Conservation (phyloP, 176 grass and related monocot species). For the Pontederia crassipes region DNA sequence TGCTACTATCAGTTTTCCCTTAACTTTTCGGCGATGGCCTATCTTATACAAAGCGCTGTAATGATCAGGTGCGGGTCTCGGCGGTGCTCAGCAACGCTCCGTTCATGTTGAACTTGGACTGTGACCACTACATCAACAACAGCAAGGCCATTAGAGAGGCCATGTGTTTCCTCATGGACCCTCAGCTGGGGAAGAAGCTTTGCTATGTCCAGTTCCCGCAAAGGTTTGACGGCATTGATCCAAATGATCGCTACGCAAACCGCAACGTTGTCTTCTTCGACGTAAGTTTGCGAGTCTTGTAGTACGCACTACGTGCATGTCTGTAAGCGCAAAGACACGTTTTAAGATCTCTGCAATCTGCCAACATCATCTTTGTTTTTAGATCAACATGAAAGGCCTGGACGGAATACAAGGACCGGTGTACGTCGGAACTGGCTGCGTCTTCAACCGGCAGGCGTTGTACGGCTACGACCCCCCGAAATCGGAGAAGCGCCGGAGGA, state of each 20-base stretch:
- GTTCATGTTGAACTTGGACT: slow-evolving; percentile 88
- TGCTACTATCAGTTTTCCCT: background rate
- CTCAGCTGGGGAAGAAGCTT: slow-evolving; percentile 85
- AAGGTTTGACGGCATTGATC: slow-evolving; percentile 88
- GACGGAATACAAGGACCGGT: slow-evolving; percentile 90
- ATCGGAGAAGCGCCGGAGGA: slow-evolving; percentile 70
- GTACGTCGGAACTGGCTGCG: slow-evolving; percentile 72
- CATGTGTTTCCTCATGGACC: slow-evolving; percentile 99
- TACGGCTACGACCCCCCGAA: slow-evolving; percentile 88
- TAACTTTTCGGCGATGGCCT: background rate
- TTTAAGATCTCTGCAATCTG: too few relatives aligned
- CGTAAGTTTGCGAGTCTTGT: slow-evolving; percentile 17
- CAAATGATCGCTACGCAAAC: slow-evolving; percentile 74
- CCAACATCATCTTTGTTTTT: background rate
- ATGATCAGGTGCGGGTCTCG: slow-evolving; percentile 46
- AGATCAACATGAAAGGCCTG: slow-evolving; percentile 99
- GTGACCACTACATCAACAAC: slow-evolving; percentile 97
- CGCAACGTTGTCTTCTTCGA: slow-evolving; percentile 94
- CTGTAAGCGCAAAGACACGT: too few relatives aligned
- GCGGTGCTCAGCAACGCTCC: slow-evolving; percentile 91
- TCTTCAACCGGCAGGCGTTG: slow-evolving; percentile 84
- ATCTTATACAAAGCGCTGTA: background rate
- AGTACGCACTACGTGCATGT: background rate
- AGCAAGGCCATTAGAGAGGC: slow-evolving; percentile 93
- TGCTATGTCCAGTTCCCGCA: slow-evolving; percentile 97